These are phyloP conservation scores for Fusarium sp. DNA, from an alignment of 2,329 filamentous ascomycete species.

Conservation along the genomic window DNA sequence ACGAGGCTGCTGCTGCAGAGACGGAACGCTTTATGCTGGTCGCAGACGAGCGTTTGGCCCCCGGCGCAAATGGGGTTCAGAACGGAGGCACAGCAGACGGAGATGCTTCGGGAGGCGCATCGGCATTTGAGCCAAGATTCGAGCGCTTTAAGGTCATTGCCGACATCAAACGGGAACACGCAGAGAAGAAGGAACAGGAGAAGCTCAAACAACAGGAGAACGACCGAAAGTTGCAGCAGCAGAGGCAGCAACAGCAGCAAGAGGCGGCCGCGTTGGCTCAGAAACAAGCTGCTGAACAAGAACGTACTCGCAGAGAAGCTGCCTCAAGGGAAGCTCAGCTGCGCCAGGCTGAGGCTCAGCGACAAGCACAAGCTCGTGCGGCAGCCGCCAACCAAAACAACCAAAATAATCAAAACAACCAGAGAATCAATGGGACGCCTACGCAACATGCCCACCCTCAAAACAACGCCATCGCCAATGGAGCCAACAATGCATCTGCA, in stretches of 20 bases:
- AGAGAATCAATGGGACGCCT: conserved; percentile 43
- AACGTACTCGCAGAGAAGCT: conserved; percentile 54
- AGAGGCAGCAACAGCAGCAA: conserved; percentile 57
- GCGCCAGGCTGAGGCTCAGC: conserved; percentile 53
- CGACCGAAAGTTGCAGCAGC: conserved; percentile 62
- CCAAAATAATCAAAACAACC: conserved; percentile 44
- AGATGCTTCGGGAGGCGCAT: conserved; percentile 76
- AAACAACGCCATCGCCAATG: conserved; percentile 52
- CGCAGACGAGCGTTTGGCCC: conserved; percentile 82
- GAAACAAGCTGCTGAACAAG: conserved; percentile 54
- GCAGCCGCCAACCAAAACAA: conserved; percentile 46
- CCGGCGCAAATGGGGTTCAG: conserved; percentile 67
- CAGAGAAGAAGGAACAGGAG: conserved; percentile 80
- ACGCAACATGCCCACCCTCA: conserved; percentile 52
- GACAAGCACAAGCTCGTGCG: conserved; percentile 48
- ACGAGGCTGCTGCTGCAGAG: conserved; percentile 90
- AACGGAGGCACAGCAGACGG: conserved; percentile 70
- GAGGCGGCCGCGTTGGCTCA: conserved; percentile 60
- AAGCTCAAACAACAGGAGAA: conserved; percentile 74
- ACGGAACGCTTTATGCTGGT: conserved; percentile 93
- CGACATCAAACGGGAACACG: conserved; percentile 81
- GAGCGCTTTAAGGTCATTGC: conserved; percentile 92
- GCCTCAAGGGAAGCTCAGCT: conserved; percentile 51
- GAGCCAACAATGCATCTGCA: conserved; percentile 55
- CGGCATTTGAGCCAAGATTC: conserved; percentile 86